Conservation (phyloP, 2,329 filamentous ascomycete species). For the Curvularia sp. region DNA sequence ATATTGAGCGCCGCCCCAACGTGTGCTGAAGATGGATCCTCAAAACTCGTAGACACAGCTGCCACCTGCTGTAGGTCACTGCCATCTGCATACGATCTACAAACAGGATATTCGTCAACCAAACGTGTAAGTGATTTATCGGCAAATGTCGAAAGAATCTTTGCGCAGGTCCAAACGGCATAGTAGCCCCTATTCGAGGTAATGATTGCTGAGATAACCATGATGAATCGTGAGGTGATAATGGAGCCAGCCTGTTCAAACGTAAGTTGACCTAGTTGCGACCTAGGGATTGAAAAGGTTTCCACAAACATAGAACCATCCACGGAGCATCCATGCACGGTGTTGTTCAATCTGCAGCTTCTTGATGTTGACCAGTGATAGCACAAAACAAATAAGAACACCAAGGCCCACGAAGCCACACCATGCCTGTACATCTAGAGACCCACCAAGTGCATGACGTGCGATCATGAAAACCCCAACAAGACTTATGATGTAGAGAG, state of each 20-base stretch:
- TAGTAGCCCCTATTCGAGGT: slow-evolving; percentile 48
- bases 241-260: slow-evolving; percentile 61
- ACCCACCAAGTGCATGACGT: slow-evolving; percentile 62
- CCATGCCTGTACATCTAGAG: slow-evolving; percentile 56
- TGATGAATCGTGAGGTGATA: slow-evolving; percentile 61
- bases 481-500: slow-evolving; percentile 58
- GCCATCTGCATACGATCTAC: slow-evolving; percentile 52
- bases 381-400: slow-evolving; percentile 55
- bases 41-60: slow-evolving; percentile 38
- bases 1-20: slow-evolving; percentile 57
- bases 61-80: slow-evolving; percentile 29
- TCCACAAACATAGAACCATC: slow-evolving; percentile 51
- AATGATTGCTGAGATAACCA: slow-evolving; percentile 56
- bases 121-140: no score
- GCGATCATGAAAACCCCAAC: slow-evolving; percentile 63
- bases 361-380: slow-evolving; percentile 64
- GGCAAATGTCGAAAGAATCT: slow-evolving; percentile 54
- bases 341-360: slow-evolving; percentile 61
- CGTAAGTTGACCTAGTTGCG: no score
- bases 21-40: slow-evolving; percentile 33
- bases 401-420: slow-evolving; percentile 53
- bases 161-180: slow-evolving; percentile 56
- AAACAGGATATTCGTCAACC: slow-evolving; percentile 55
- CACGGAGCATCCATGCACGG: slow-evolving; percentile 39
- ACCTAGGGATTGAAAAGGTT: no score